Base-by-base conservation (phyloP, 228 moss, liverwort and hornwort genomes). In the Sphagnum magellanicum region DNA sequence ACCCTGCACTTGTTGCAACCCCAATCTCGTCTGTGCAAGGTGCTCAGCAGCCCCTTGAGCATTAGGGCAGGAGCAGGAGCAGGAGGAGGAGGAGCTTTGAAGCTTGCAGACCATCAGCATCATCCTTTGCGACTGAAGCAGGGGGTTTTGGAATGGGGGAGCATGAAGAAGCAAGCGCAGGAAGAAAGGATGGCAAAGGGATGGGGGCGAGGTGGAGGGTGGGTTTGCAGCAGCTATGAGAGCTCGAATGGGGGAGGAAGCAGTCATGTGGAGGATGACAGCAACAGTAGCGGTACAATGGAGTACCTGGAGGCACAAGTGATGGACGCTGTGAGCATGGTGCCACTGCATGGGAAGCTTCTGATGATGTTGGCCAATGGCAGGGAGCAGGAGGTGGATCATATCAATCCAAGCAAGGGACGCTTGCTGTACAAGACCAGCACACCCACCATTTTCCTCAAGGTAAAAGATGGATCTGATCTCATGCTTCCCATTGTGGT, bases 241-340 rank as follows among this genome's bases (percentile, higher is more conserved):
- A 86, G 82, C 75, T 81, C 81, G 65, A 55, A 12, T 12, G 81
- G 70, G 6, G 61, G 81, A 32, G 84, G 84, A 51, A 86, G 75
- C 13, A 86, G 79, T 61, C 82, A 86, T 78, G 86, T 82, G 17
- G 86, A 86, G 50, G 86, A 82, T 6, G 86, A 82, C 6, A 12
- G 12, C 12, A 55, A 8, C 55, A 55, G 55, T 55, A 32, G 32
- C 32, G 32, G 32, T 32, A 86, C 82, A 59, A 82, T 77, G 48
- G 87, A 84, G 68, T 87, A 87, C 66, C 7, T 87, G 65, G 83
- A 87, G 67, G 71, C 83, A 58, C 81, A 75, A 72, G 87, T 84
- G 4, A 76, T 87, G 81, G 87, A 87, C 50, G 88, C 84, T 11
- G 84, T 88, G 63, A 84, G 88, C 59, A 84, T 88, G 88, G 88